Percentiles rank a stretch among this genome's conserved stretches.
Conservation (phyloP, 352 stramenopile species). For the Pythium angustatum region DNA sequence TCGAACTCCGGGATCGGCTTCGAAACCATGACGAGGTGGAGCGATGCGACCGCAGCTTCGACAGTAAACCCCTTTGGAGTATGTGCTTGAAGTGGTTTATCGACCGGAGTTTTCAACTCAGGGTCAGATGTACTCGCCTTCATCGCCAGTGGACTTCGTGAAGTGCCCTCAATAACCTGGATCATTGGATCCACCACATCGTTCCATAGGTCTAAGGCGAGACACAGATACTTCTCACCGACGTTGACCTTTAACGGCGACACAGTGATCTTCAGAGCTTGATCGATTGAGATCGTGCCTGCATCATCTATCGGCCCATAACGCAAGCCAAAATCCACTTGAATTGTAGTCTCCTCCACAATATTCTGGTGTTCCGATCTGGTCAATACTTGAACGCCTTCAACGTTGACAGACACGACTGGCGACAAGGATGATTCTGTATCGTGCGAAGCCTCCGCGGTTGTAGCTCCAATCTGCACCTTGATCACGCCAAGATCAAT, state of each 20-base stretch:
- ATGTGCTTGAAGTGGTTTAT: neutral
- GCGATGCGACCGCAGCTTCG: conserved; percentile 12
- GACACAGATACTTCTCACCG: conserved; percentile 26
- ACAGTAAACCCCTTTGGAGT: neutral
- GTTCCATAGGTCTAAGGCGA: conserved; percentile 31
- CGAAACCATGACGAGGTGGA: conserved; percentile 26
- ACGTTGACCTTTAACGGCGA: conserved; percentile 28
- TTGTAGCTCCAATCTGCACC: conserved; percentile 17
- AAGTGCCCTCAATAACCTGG: conserved; percentile 19
- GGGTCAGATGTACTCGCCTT: neutral
- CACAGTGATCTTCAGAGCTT: conserved; percentile 7
- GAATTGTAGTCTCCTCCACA: conserved; percentile 33
- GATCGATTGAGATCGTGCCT: neutral
- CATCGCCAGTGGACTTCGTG: conserved; percentile 9
- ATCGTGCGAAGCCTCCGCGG: neutral
- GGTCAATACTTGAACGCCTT: conserved; percentile 13
- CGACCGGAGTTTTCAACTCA: neutral
- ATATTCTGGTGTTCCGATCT: conserved; percentile 26
- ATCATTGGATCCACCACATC: conserved; percentile 27
- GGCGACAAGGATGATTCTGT: neutral
- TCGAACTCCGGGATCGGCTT: conserved; percentile 25
- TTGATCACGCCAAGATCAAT: conserved; percentile 56
- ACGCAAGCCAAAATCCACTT: conserved; percentile 16
- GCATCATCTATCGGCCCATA: neutral
- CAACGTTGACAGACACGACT: conserved; percentile 8